Evolutionary conservation across 768 basidiomycete species (phyloP).

Genomic region (Gymnopilus dilepis): DNA sequence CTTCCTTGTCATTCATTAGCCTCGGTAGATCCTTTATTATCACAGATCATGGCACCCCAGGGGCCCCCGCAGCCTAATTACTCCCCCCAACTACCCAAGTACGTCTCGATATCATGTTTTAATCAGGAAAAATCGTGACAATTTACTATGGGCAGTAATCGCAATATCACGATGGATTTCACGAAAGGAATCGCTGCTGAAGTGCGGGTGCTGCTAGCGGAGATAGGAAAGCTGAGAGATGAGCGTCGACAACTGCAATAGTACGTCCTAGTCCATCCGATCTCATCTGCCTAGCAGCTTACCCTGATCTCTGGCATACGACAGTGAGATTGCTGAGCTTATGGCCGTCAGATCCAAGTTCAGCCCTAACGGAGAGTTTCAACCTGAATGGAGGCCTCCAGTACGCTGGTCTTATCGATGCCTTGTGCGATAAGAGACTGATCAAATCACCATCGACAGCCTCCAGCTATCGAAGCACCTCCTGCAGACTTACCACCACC

Average conservation of each 20-base stretch:
- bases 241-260: slow-evolving; percentile 76
- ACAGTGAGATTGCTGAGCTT: slow-evolving; percentile 83
- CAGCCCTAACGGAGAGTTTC: slow-evolving; percentile 78
- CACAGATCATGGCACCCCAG: slow-evolving; percentile 29
- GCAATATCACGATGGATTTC: slow-evolving; percentile 72
- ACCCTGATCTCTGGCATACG: not conserved
- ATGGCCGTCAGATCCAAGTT: slow-evolving; percentile 86
- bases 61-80: slow-evolving; percentile 30
- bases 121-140: slow-evolving; percentile 6
- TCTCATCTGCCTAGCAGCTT: not conserved
- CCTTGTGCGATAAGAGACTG: not conserved
- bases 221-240: slow-evolving; percentile 82
- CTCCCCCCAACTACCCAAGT: slow-evolving; percentile 31
- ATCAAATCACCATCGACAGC: slow-evolving; percentile 3
- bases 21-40: slow-evolving; percentile 8
- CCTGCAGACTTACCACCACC: slow-evolving; percentile 50
- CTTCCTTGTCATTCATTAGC: slow-evolving; percentile 7
- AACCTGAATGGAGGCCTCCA: slow-evolving; percentile 73
- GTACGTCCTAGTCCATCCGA: slow-evolving; percentile 50
- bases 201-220: slow-evolving; percentile 76
- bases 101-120: slow-evolving; percentile 7
- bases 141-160: slow-evolving; percentile 21
- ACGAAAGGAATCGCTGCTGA: slow-evolving; percentile 82
- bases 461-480: slow-evolving; percentile 42
- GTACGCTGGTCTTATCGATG: slow-evolving; percentile 38